A percentile compares a stretch with the other conserved stretches of the same genome.
phyloP scores from a whole-genome alignment of 2,329 filamentous ascomycete species.

The Colletotrichum eremochloae region DNA sequence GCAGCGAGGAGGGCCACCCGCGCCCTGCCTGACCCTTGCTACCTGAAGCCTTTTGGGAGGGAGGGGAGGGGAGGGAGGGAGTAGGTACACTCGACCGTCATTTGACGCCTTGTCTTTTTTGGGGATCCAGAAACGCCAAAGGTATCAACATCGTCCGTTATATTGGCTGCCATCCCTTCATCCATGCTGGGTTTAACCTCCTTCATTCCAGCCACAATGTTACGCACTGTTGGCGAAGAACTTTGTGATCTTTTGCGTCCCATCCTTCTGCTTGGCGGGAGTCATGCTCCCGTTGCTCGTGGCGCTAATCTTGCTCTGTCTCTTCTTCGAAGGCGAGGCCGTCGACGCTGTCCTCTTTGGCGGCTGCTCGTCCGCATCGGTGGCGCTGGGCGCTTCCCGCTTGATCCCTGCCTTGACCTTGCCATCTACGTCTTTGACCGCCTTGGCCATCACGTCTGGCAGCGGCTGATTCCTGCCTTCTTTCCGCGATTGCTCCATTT shows the following conservation, averaged over 20 bases:
- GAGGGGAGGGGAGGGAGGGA: too few species aligned
- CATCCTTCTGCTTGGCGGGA: slow-evolving; percentile 50
- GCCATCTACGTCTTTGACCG: not conserved
- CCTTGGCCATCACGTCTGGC: slow-evolving; percentile 43
- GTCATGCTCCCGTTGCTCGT: slow-evolving; percentile 56
- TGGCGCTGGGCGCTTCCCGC: slow-evolving; percentile 45
- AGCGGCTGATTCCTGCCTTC: slow-evolving; percentile 41
- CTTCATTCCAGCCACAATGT: slow-evolving; percentile 27
- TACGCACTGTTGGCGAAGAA: slow-evolving; percentile 61
- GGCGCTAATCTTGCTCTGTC: slow-evolving; percentile 55
- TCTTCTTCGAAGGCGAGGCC: slow-evolving; percentile 40
- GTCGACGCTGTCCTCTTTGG: slow-evolving; percentile 46
- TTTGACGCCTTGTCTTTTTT: not conserved
- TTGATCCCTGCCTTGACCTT: slow-evolving; percentile 45
- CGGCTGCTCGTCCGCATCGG: slow-evolving; percentile 41
- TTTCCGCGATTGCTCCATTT: slow-evolving; percentile 31
- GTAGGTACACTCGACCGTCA: not conserved
- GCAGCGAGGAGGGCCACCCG: not conserved
- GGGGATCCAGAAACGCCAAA: not conserved
- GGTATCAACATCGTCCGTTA: not conserved
- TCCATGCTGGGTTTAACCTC: not conserved
- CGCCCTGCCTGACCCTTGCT: not conserved
- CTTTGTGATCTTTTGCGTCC: slow-evolving; percentile 62
- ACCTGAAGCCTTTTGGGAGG: not conserved
- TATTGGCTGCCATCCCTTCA: not conserved